These are phyloP conservation scores for Aspergillus funiculosus DNA, from an alignment of 495 filamentous ascomycete genomes.

Conservation along the genomic window DNA sequence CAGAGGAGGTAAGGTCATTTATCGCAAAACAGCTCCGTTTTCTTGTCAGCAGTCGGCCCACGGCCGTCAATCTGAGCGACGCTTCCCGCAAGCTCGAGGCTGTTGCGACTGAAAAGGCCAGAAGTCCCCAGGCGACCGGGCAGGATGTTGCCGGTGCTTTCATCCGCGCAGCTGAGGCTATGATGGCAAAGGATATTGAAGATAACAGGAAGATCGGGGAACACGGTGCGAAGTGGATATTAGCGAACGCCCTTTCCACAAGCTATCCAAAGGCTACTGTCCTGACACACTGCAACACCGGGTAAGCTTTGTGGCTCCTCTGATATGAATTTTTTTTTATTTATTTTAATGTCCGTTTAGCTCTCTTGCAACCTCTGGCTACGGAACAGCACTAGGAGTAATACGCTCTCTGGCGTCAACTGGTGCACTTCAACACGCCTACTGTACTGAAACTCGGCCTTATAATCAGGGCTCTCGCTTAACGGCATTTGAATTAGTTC, in stretches of 20 bases:
- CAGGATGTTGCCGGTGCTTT: conserved; percentile 56
- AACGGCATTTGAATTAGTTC: conserved; percentile 91
- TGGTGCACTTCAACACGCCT: conserved; percentile 65
- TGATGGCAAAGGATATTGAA: conserved; percentile 77
- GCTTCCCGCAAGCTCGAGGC: conserved; percentile 73
- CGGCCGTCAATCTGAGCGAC: conserved; percentile 89
- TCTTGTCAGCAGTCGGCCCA: conserved; percentile 80
- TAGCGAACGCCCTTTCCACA: conserved; percentile 37
- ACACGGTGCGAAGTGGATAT: conserved; percentile 79
- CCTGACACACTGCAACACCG: conserved; percentile 96
- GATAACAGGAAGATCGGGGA: conserved; percentile 83
- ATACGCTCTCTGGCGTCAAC: conserved; percentile 73
- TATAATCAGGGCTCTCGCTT: conserved; percentile 97
- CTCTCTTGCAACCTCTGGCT: conserved; percentile 90
- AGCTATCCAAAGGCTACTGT: conserved; percentile 54
- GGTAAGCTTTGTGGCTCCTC: conserved; percentile 42
- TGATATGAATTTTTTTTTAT: conserved; percentile 3
- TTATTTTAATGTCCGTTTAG: conserved; percentile 30
- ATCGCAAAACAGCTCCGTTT: conserved; percentile 73
- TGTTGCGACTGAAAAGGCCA: conserved; percentile 39
- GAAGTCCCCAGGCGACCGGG: conserved; percentile 32
- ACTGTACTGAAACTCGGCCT: conserved; percentile 93
- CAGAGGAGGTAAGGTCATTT: conserved; percentile 57
- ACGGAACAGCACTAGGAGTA: conserved; percentile 91
- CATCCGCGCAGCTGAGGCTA: conserved; percentile 71